Evolutionary conservation across 345 rosid genomes (phyloP), one percentile per base, ranked within the genome.

Genomic region (Bruguiera gymnorhiza): DNA sequence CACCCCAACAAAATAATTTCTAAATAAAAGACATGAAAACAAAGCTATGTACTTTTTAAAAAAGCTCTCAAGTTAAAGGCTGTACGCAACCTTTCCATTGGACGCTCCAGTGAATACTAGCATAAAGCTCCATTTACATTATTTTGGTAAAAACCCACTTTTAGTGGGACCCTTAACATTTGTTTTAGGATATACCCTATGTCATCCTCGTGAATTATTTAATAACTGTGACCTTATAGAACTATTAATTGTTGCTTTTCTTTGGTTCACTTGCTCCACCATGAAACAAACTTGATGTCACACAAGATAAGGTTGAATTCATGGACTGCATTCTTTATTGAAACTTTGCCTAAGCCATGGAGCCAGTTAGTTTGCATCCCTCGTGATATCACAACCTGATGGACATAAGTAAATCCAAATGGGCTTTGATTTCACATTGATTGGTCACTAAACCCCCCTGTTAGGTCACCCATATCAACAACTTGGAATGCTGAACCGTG

Each of bases 231-330:
- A 62, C 9, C 50, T 43, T 43, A 43, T 2, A 11, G 15, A 43
- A 43, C 50, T 43, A 43, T 43, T 43, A 15, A 21, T 62, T 34
- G 18, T 21, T 36, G 3, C 7, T 5, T 34, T 61, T 2, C 15
- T 59, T 30, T 4, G 30, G 67, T 46, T 23, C 67, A 46, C 67
- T 63, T 63, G 67, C 67, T 63, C 55, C 66, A 63, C n/a, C 66
- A 63, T 63, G 29, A 31, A 52, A 43, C 50, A 0, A 13, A 3
- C 50, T 43, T 43, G 50, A 43, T 43, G 29, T 62, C 16, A 15
- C 6, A 3, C 5, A 21, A 62, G 52, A 21, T 24, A 26, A 10
- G 66, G 30, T 63, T 37, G 18, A n/a, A 31, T 15, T 2, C 46
- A 21, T 24, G 16, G 67, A 18, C 56, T 23, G 36, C 67, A 64